Evolutionary conservation across 345 rosid species (phyloP), one percentile per base, ranked within the genome.

Genomic region (Salix suchowensis): DNA sequence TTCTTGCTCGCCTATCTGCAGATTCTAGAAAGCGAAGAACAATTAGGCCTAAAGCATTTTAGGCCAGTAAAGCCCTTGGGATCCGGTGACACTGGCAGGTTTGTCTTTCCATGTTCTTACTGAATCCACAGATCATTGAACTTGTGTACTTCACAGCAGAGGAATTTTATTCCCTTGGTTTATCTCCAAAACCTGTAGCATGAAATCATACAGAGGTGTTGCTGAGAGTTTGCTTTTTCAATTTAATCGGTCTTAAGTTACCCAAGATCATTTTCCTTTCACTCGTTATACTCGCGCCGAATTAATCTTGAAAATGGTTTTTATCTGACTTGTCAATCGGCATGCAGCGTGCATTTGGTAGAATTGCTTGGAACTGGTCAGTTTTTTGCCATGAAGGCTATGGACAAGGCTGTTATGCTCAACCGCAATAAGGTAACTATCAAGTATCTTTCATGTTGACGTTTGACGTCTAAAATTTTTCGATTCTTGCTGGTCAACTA

Each of bases 21-120:
- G 96, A 77, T 89, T 72, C 77, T 83, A 19, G 93, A 91, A 24
- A 67, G 83, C 18, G 96, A 94, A 74, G 98, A 95, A 79, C 85
- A 72, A 50, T 87, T 95, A 74, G 89, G 97, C 54, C 81, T 93
- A 68, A 83, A 90, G 72, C 97, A 95, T 88, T 95, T 95, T 74
- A 83, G 81, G 85, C 98, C 96, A 12, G 80, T 93, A 71, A 95
- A 93, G 80, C 96, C 97, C 50, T 81, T 95, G 85, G 98, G 97
- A 73, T 91, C 97, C 5, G 98, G 98, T 77, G 98, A 95, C 84
- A 93, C 97, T n/a, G 98, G 98, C 84, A 91, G 98, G 97, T 94
- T 52, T 71, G 75, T 75, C 39, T 77, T 65, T 26, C 23, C 65
- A 18, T 48, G 64, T 58, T 40, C 0, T 2, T 10, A 10, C 44